These are phyloP conservation scores for Linnemannia elongata DNA, from an alignment of 192 early-diverging fungal genomes.

Conservation along the genomic window DNA sequence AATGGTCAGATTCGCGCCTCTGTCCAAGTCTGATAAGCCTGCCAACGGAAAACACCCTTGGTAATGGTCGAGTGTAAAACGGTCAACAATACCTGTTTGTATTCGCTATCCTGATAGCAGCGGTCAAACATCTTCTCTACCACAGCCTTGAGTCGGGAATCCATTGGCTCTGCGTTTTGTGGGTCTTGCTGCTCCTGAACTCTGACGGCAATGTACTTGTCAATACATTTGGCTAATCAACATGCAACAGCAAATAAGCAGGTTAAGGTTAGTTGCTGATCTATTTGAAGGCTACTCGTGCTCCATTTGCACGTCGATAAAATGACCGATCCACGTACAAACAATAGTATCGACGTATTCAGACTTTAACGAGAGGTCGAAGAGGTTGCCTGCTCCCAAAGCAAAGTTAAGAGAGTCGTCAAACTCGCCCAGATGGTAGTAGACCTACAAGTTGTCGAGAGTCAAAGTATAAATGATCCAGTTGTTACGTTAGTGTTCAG, in stretches of 20 bases:
- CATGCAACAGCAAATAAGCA: too few relatives aligned
- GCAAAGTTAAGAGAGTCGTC: conserved; percentile 97
- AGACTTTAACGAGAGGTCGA: conserved; percentile 84
- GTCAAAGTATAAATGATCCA: background rate
- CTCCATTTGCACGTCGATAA: background rate
- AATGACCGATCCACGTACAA: conserved; percentile 65
- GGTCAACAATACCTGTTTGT: conserved; percentile 71
- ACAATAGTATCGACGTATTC: conserved; percentile 97
- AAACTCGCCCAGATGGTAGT: conserved; percentile 96
- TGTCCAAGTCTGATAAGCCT: background rate
- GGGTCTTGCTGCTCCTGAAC: conserved; percentile 59
- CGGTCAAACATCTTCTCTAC: conserved; percentile 97
- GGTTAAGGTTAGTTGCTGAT: background rate
- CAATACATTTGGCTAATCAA: conserved; percentile 85
- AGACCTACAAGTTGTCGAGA: conserved; percentile 71
- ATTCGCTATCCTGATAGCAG: conserved; percentile 89
- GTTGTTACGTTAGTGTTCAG: background rate
- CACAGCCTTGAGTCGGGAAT: conserved; percentile 85
- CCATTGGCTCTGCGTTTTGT: conserved; percentile 66
- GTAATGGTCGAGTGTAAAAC: background rate
- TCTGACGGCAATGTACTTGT: conserved; percentile 93
- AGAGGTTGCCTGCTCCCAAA: conserved; percentile 90
- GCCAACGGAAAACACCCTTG: background rate
- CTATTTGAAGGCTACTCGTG: background rate
- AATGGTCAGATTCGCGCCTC: background rate